Evolutionary conservation across 2,329 filamentous ascomycete genomes (phyloP), one percentile per base, ranked within the genome.

Genomic region (Shiraia bambusicola): DNA sequence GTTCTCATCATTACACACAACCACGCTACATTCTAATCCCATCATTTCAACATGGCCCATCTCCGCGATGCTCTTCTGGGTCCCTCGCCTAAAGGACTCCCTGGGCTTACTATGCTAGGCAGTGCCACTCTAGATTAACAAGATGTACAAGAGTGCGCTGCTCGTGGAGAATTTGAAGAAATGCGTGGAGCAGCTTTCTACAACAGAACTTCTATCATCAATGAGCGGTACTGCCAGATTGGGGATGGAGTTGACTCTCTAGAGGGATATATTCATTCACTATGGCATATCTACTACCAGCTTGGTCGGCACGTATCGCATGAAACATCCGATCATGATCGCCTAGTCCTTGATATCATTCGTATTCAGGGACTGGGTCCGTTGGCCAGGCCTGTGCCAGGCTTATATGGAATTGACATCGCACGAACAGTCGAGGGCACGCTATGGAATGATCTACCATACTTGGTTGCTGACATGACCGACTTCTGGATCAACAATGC

Each of bases 391-490:
- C 44, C 44, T 22, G 44, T 45, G 4, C 16, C 32, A n/a, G 47
- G 44, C 11, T 7, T 17, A 5, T 50, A 42, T 27, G 47, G 47
- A 6, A 40, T 50, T 13, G 41, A 50, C 19, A 47, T 47, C 14
- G 47, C 44, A 5, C 34, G 43, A 27, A 47, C 43, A 34, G 31
- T 39, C 11, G 27, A 45, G 17, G 47, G 47, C 37, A 50, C 47
- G 6, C 36, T 50, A 5, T 50, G 40, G 37, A 47, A 44, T 16
- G 47, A 50, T 24, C 17, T 50, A 7, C 47, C 40, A 6, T 47
- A 47, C 28, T 14, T 50, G 15, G 47, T 26, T 6, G 42, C 40
- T 11, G 45, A 48, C 25, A 45, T 48, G 43, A 46, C 43, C 25
- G 34, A 28, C 2, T 42, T 37, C 29, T 41, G 37, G 45, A 45